A percentile compares a stretch with the other conserved stretches of the same genome.
Evolutionary conservation across 2,329 filamentous ascomycete species (phyloP).

Genomic region (Aspergillus tanneri): DNA sequence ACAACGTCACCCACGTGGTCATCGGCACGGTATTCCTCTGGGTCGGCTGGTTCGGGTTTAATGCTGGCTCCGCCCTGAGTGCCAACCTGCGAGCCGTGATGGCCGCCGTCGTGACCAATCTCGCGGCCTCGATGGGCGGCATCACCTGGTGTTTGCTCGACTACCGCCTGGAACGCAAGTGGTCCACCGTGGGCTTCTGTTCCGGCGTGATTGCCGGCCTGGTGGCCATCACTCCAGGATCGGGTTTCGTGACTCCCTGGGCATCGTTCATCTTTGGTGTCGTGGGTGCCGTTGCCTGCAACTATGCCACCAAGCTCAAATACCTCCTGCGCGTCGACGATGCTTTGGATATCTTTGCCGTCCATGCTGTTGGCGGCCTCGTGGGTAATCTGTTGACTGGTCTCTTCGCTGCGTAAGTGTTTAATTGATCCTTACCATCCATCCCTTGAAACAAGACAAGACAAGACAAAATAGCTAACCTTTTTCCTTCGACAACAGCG

Average conservation of each 20-base stretch:
- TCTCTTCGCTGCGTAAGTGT: constrained; percentile 74
- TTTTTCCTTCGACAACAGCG: constrained; percentile 38
- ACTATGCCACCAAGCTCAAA: constrained; percentile 90
- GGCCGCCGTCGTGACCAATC: constrained; percentile 81
- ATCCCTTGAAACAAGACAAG: too few species aligned
- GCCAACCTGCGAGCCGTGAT: constrained; percentile 83
- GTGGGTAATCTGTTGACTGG: constrained; percentile 77
- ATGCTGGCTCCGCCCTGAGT: constrained; percentile 76
- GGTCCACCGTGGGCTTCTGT: constrained; percentile 91
- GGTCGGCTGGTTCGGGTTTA: constrained; percentile 96
- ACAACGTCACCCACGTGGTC: constrained; percentile 90
- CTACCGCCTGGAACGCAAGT: constrained; percentile 85
- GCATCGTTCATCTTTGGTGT: constrained; percentile 76
- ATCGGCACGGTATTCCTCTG: constrained; percentile 91
- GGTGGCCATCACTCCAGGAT: constrained; percentile 84
- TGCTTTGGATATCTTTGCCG: constrained; percentile 83
- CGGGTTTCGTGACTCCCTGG: constrained; percentile 83
- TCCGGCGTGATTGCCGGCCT: constrained; percentile 84
- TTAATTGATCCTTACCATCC: background rate
- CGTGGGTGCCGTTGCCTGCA: constrained; percentile 73
- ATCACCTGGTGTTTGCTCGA: constrained; percentile 89
- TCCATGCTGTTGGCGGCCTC: constrained; percentile 74
- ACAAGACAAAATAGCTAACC: constrained; percentile 18
- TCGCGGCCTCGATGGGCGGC: constrained; percentile 79
- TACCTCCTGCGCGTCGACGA: constrained; percentile 79